Base-by-base conservation (phyloP, 306 rosid genomes). In the Sphenostylis stenocarpa region DNA sequence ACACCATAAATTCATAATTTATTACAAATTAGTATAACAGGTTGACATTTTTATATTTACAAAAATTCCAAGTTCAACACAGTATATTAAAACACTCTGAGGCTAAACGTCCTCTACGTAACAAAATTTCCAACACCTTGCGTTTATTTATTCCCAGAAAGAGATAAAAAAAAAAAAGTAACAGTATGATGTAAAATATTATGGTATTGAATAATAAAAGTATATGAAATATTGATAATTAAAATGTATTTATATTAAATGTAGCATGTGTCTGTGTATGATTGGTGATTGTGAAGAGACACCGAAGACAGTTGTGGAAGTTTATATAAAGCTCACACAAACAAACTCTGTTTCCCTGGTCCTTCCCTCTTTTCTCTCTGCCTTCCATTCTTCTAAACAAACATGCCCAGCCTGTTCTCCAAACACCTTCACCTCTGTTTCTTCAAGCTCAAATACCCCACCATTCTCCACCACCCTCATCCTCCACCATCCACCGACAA, bases 371-470 rank as follows among this genome's bases (percentile, higher is more conserved):
- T 24, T 24, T 67, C 68, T 65, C 53, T 21, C 45, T 4, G 48
- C 41, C 49, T 29, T 2, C 26, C 0, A 19, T 23, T 26, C n/a
- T 23, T 28, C 34, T 48, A 80, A 79, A 12, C 57, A 51, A 57
- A 26, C 17, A 88, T 86, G 90, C 75, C 93, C 10, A 90, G 28
- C 75, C 83, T 84, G 48, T 77, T 84, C 44, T 85, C 92, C 36
- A 92, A 79, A 70, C 84, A 67, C 34, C 84, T 91, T 26, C 86
- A 84, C 49, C 91, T 86, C 70, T 94, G 95, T 72, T 88, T 92
- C 86, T 87, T 90, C 82, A 89, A 85, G 55, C 87, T 86, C 84
- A 90, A 87, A 74, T 78, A 88, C 83, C 85, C 89, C 8, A 86
- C 77, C 62, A 70, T 78, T 73, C 78, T 83, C 43, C 55, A 87